phyloP scores from a whole-genome alignment of 805 yeast genomes.

The Yarrowia yakushimensis region DNA sequence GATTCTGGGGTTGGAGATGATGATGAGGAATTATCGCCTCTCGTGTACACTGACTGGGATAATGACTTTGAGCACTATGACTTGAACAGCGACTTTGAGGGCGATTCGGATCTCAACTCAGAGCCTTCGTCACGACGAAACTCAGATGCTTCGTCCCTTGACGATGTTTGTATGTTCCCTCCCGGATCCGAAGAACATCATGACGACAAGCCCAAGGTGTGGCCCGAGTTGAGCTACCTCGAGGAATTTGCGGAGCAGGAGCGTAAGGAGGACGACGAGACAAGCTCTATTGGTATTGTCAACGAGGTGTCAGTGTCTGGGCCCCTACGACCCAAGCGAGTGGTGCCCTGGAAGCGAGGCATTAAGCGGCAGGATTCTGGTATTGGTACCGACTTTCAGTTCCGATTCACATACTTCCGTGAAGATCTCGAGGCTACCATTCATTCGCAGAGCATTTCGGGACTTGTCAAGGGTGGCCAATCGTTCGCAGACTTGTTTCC shows the following conservation, averaged over 20 bases:
- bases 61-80: slow-evolving; percentile 8
- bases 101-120: slow-evolving; percentile 37
- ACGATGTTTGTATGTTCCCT: slow-evolving; percentile 67
- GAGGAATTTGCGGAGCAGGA: slow-evolving; percentile 78
- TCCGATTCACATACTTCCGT: slow-evolving; percentile 86
- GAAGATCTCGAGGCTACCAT: slow-evolving; percentile 86
- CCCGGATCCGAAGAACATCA: slow-evolving; percentile 30
- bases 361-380: slow-evolving; percentile 24
- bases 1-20: neutral
- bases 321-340: slow-evolving; percentile 68
- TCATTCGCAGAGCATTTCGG: slow-evolving; percentile 84
- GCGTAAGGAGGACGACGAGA: slow-evolving; percentile 40
- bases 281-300: slow-evolving; percentile 12
- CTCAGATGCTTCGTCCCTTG: slow-evolving; percentile 64
- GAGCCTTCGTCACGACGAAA: slow-evolving; percentile 62
- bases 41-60: slow-evolving; percentile 13
- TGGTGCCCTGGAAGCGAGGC: slow-evolving; percentile 62
- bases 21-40: slow-evolving; percentile 10
- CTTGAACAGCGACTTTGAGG: slow-evolving; percentile 1
- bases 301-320: slow-evolving; percentile 50
- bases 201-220: slow-evolving; percentile 41
- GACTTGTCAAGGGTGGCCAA: slow-evolving; percentile 62
- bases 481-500: slow-evolving; percentile 61
- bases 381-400: slow-evolving; percentile 39
- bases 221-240: slow-evolving; percentile 83